phyloP scores from a whole-genome alignment of 1,284 basidiomycete genomes.

The Fistulina hepatica region DNA sequence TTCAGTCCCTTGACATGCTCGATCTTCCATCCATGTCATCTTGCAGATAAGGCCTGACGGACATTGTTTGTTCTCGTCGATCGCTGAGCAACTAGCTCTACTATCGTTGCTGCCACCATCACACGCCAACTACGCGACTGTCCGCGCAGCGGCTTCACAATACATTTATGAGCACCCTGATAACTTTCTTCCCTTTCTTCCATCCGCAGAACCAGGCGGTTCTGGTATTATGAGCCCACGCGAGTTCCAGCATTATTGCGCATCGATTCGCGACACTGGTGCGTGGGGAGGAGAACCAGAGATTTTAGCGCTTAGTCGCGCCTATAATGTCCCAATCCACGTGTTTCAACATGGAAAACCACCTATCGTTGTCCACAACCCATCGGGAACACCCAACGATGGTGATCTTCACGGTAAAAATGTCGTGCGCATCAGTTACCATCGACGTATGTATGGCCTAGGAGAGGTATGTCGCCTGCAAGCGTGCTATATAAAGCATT shows the following conservation, averaged over 20 bases:
- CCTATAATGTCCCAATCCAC: conserved; percentile 83
- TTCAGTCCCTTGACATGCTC: conserved; percentile 1
- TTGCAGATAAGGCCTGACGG: conserved; percentile 84
- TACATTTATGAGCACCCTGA: conserved; percentile 82
- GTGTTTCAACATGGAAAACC: conserved; percentile 83
- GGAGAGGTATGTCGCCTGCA: conserved; percentile 62
- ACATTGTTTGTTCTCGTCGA: conserved; percentile 88
- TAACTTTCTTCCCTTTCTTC: conserved; percentile 92
- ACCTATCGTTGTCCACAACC: conserved; percentile 73
- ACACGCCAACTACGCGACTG: conserved; percentile 46
- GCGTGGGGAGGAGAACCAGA: conserved; percentile 98
- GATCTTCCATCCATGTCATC: conserved; percentile 4
- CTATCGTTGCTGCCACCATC: conserved; percentile 46
- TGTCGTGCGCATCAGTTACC: conserved; percentile 76
- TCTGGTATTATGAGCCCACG: conserved; percentile 63
- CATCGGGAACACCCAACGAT: conserved; percentile 26
- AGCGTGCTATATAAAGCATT: background rate
- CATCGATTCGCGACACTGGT: conserved; percentile 69
- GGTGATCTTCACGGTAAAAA: conserved; percentile 29
- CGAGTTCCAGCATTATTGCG: conserved; percentile 74
- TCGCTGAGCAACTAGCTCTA: conserved; percentile 79
- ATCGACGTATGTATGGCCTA: conserved; percentile 84
- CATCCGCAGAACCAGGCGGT: conserved; percentile 58
- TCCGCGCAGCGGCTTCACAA: conserved; percentile 64
- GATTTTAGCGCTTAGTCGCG: conserved; percentile 80